Base-by-base conservation (phyloP, 2,329 filamentous ascomycete genomes). In the Claviceps sp. region DNA sequence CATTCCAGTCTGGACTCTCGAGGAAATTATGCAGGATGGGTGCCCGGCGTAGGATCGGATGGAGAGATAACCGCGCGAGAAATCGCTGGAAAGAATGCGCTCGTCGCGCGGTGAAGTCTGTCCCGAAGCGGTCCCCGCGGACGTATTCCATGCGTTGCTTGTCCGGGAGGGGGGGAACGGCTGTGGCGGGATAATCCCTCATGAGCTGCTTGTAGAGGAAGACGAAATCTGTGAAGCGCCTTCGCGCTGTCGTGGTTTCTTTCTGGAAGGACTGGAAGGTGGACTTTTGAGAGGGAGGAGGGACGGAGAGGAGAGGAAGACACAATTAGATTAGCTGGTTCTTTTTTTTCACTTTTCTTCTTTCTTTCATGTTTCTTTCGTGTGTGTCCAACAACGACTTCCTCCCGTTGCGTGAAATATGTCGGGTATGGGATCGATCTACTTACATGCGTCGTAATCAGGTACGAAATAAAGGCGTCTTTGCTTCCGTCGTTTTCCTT, bases 71-170 rank as follows among this genome's bases (percentile, higher is more conserved):
- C 4, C 93, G 86, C 62, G 85, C 81, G 46, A 98, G 77, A 66
- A 98, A 98, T 50, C 93, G 86, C 68, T 94, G 85, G 50, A 98
- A 77, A 3, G 90, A 96, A 73, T 90, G 86, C 49, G 89, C 89
- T 59, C 93, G 82, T 37, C 93, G 84, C 46, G 82, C 76, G 37
- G 89, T 98, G 66, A 98, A 98, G 70, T 97, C 93, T 48, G 84
- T 71, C 8, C 90, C 89, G 68, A 98, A 98, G 56, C 93, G 85
- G 72, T 97, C 91, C 60, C 93, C 93, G 38, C 90, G 87, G 49
- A 97, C 93, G 65, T 97, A 97, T 64, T 95, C 89, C 87, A 98
- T 95, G 70, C 94, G 94, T 75, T 97, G 91, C 76, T 97, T 98
- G 71, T 97, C 93, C 50, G 93, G 93, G 51, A 98, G 76, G 47